A percentile compares a stretch with the other conserved stretches of the same genome.
Evolutionary conservation across 1,284 basidiomycete genomes (phyloP).

Genomic region (Singerocomus rubriflavus): DNA sequence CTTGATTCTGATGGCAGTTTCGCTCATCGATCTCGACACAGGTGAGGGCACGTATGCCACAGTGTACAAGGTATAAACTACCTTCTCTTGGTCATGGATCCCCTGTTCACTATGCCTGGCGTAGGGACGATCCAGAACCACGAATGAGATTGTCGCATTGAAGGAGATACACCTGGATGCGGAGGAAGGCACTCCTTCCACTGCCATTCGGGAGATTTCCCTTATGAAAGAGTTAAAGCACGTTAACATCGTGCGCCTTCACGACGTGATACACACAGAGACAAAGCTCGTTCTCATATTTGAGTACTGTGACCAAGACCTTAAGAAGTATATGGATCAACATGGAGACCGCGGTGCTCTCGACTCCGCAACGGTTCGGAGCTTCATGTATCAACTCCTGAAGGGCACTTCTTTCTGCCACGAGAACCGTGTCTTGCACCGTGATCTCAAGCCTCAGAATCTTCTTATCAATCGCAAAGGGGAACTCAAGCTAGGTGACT

Average conservation of each 20-base stretch:
- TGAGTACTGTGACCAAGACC: constrained; percentile 97
- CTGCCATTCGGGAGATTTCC: constrained; percentile 93
- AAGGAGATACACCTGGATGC: constrained; percentile 97
- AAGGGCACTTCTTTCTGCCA: constrained; percentile 99
- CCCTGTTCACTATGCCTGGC: constrained; percentile 11
- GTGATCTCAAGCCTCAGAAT: constrained; percentile 98
- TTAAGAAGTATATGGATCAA: constrained; percentile 99
- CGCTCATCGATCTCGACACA: constrained; percentile 26
- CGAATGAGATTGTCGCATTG: constrained; percentile 86
- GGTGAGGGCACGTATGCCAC: constrained; percentile 89
- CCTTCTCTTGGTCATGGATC: not conserved
- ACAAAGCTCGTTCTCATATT: constrained; percentile 98
- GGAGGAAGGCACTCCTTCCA: constrained; percentile 93
- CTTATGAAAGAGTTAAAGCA: constrained; percentile 98
- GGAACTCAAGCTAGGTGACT: constrained; percentile 96
- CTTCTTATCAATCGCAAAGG: constrained; percentile 96
- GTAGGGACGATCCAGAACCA: constrained; percentile 80
- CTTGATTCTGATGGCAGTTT: not conserved
- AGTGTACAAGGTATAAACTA: constrained; percentile 74
- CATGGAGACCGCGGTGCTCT: constrained; percentile 95
- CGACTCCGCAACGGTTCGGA: constrained; percentile 90
- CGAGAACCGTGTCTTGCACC: constrained; percentile 96
- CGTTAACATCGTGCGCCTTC: constrained; percentile 91
- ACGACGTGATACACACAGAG: constrained; percentile 99
- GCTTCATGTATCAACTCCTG: constrained; percentile 96